A percentile compares a stretch with the other conserved stretches of the same genome.
Evolutionary conservation across 2,329 filamentous ascomycete genomes (phyloP).

Genomic region (Diaporthe ampelina): DNA sequence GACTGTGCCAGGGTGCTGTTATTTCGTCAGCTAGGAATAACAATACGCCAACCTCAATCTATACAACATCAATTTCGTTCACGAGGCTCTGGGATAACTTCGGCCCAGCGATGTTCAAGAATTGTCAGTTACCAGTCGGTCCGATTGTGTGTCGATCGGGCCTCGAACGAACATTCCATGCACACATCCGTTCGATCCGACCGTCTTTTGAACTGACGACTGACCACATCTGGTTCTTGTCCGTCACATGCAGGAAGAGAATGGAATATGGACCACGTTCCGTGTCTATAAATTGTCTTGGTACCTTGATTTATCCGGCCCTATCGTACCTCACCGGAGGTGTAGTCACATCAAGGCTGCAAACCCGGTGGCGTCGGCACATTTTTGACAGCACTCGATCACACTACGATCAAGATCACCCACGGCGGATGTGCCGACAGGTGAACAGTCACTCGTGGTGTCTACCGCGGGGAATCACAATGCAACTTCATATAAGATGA

Average conservation of each 20-base stretch:
- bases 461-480: not conserved
- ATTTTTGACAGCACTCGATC: not conserved
- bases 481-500: constrained; percentile 4
- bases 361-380: not conserved
- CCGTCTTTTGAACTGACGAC: not conserved
- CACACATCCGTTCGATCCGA: not conserved
- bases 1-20: not conserved
- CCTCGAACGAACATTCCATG: not conserved
- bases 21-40: not conserved
- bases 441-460: not conserved
- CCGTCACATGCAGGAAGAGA: not conserved
- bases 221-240: not conserved
- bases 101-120: not conserved
- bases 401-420: not conserved
- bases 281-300: constrained; percentile 16
- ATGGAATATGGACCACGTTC: not conserved
- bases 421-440: constrained; percentile 13
- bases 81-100: not conserved
- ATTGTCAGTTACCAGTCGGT: not conserved
- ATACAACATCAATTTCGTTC: not conserved
- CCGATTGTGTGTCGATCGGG: not conserved
- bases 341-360: not conserved
- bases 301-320: constrained; percentile 4
- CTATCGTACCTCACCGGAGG: not conserved
- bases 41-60: not conserved